These are phyloP conservation scores for Periconia macrospinosa DNA, from an alignment of 2,329 filamentous ascomycete species.

Conservation along the genomic window DNA sequence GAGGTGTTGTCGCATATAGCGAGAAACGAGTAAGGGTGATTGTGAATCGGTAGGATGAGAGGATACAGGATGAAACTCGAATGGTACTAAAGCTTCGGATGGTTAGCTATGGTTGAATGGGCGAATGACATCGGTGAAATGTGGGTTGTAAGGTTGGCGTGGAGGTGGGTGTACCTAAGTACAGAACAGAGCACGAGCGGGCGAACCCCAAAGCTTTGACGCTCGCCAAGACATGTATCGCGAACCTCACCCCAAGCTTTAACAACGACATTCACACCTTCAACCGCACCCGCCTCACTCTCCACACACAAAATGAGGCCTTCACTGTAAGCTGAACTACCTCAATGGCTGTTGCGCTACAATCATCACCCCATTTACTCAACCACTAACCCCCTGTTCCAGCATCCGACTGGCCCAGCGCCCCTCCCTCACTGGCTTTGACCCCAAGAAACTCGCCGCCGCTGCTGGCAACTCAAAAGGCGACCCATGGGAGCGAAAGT, in stretches of 20 bases:
- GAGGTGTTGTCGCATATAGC: constrained; percentile 2
- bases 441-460: constrained; percentile 76
- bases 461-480: constrained; percentile 64
- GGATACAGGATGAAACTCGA: neutral
- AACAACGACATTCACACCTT: constrained; percentile 20
- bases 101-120: too few species aligned
- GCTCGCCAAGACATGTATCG: constrained; percentile 5
- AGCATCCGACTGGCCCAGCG: constrained; percentile 53
- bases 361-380: neutral
- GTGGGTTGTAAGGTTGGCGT: neutral
- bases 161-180: neutral
- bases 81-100: too few species aligned
- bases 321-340: constrained; percentile 22
- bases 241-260: constrained; percentile 15
- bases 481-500: constrained; percentile 67
- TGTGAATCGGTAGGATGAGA: neutral
- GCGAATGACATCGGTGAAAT: too few species aligned
- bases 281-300: constrained; percentile 19
- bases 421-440: constrained; percentile 89
- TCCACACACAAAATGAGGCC: constrained; percentile 24
- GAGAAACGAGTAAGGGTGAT: neutral
- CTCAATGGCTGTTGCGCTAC: constrained; percentile 4
- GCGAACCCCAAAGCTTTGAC: constrained; percentile 9
- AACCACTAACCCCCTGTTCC: constrained; percentile 19
- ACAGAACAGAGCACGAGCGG: neutral